phyloP scores from a whole-genome alignment of 2,329 filamentous ascomycete species.

The Exophiala oligosperma region DNA sequence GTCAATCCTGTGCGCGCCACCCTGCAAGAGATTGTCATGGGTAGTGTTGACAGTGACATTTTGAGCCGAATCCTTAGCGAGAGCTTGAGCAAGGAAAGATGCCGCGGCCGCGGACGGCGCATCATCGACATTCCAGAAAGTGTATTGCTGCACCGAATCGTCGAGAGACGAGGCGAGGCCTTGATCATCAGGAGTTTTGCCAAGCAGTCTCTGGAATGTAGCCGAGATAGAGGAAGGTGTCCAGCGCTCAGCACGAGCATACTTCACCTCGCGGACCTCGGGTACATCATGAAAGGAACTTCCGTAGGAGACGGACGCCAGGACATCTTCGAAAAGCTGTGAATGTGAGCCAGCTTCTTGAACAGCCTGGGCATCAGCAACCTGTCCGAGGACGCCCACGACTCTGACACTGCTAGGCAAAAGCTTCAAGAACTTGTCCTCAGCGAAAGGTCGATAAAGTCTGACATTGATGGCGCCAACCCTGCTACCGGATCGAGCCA shows the following conservation, averaged over 20 bases:
- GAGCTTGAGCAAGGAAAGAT: constrained; percentile 58
- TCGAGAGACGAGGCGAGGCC: constrained; percentile 50
- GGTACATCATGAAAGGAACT: constrained; percentile 64
- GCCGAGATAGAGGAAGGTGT: constrained; percentile 50
- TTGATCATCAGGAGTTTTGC: constrained; percentile 46
- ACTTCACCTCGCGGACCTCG: constrained; percentile 81
- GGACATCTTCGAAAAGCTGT: constrained; percentile 85
- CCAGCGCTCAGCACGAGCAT: constrained; percentile 71
- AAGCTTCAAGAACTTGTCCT: constrained; percentile 84
- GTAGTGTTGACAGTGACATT: constrained; percentile 61
- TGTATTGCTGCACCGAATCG: constrained; percentile 72
- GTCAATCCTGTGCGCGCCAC: constrained; percentile 80
- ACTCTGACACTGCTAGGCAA: constrained; percentile 74
- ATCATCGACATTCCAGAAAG: constrained; percentile 88
- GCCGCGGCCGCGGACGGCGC: constrained; percentile 68
- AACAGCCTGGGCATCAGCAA: constrained; percentile 70
- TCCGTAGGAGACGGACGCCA: constrained; percentile 80
- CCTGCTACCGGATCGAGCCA: constrained; percentile 71
- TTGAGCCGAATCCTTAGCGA: constrained; percentile 60
- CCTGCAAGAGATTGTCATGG: constrained; percentile 66
- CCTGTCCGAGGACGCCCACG: constrained; percentile 86
- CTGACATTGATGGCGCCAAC: constrained; percentile 89
- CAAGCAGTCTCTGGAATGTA: constrained; percentile 47
- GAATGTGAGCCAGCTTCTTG: constrained; percentile 76
- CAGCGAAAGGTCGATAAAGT: constrained; percentile 90